phyloP scores from a whole-genome alignment of 495 filamentous ascomycete genomes.

The Wilcoxina mikolae region DNA sequence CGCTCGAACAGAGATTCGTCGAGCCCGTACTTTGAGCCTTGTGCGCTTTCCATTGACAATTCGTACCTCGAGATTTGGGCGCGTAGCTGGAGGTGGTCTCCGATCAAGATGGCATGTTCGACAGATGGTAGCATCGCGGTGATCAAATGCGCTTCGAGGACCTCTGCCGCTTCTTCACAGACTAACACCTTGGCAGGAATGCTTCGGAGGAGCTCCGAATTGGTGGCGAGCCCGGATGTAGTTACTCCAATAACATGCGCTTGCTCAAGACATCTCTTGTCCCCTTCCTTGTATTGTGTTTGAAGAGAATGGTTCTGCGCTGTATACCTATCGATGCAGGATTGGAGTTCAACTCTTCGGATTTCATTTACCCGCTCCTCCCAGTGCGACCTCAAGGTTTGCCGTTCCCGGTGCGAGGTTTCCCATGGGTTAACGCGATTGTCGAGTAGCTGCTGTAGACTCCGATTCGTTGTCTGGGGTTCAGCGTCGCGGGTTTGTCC shows the following conservation, averaged over 20 bases:
- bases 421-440: not conserved
- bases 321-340: not conserved
- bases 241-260: constrained; percentile 60
- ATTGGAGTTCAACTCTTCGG: not conserved
- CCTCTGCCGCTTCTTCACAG: constrained; percentile 66
- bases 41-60: constrained; percentile 42
- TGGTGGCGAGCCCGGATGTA: constrained; percentile 56
- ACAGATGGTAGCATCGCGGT: constrained; percentile 53
- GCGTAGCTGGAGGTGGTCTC: constrained; percentile 60
- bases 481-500: not conserved
- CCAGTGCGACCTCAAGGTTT: not conserved
- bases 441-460: not conserved
- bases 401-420: not conserved
- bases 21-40: constrained; percentile 43
- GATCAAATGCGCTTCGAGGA: constrained; percentile 56
- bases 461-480: not conserved
- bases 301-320: constrained; percentile 2
- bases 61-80: constrained; percentile 54
- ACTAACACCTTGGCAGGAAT: constrained; percentile 53
- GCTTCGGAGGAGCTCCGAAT: constrained; percentile 45
- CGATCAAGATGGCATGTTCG: constrained; percentile 62
- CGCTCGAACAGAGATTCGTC: constrained; percentile 59
- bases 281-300: constrained; percentile 34
- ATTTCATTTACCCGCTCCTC: not conserved
- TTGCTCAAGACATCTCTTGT: constrained; percentile 38